Base-by-base conservation (phyloP, 179 eudicot genomes). In the Silene coronaria region DNA sequence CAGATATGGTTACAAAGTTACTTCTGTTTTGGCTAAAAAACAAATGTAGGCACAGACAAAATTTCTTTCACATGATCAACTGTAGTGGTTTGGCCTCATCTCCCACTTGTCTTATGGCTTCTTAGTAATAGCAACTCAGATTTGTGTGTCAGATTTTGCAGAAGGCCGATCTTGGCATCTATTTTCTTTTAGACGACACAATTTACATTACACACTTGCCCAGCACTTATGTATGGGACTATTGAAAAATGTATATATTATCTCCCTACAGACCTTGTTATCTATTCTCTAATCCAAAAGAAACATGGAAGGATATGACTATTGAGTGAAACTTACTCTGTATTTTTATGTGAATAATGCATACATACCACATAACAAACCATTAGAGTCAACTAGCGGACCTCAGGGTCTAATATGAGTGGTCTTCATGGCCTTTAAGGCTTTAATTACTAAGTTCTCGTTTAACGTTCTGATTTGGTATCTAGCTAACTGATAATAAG, bases 121-220 rank as follows among this genome's bases (percentile, higher is more conserved):
- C 9, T 2, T 21, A 57, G 21, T 57, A 63, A 13, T 62, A 13
- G 34, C 66, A 12, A 24, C 66, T 26, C 19, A 24, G 34, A 13
- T 26, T 17, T 19, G n/a, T 32, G n/a, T 71, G 45, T 55, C 22
- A 28, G 74, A 53, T 53, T 71, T 19, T 71, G 74, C 14, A 19
- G 26, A 42, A 32, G 66, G 3, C 10, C 23, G 55, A 28, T 58
- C 66, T 72, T 57, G 22, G 23, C 67, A 7, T 26, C 12, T 58
- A 30, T 30, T 22, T 72, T 58, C 1, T 27, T 27, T 5, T 63
- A 34, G 30, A 1, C 32, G 27, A 26, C 13, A 8, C 3, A n/a
- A 3, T 14, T 28, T 16, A 17, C 17, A 12, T 10, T 13, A 24
- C 21, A 63, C 17, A 2, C 4, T 3, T 0, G 11, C 11, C n/a